Percentiles rank a stretch among this genome's conserved stretches.
phyloP scores from a whole-genome alignment of 805 yeast species.

The Zygotorulaspora florentina region DNA sequence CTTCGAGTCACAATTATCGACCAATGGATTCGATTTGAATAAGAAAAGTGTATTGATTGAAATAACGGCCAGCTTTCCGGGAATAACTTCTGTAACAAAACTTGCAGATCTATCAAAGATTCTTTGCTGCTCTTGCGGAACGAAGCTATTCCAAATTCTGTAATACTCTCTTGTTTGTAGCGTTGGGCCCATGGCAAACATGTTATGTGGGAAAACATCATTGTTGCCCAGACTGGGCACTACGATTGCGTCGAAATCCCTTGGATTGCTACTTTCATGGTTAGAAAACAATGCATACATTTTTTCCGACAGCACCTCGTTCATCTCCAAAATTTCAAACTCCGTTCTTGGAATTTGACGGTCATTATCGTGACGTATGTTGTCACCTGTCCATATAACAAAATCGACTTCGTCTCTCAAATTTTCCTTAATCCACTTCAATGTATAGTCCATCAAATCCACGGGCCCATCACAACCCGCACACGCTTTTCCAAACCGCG shows the following conservation, averaged over 20 bases:
- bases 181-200: slow-evolving; percentile 86
- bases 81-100: slow-evolving; percentile 72
- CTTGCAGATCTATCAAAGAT: slow-evolving; percentile 72
- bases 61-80: slow-evolving; percentile 69
- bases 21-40: slow-evolving; percentile 74
- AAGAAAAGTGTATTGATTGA: slow-evolving; percentile 75
- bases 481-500: slow-evolving; percentile 69
- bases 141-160: slow-evolving; percentile 65
- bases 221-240: slow-evolving; percentile 80
- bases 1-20: slow-evolving; percentile 68
- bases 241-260: slow-evolving; percentile 45
- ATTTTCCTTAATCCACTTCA: slow-evolving; percentile 62
- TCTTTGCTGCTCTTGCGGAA: slow-evolving; percentile 76
- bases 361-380: slow-evolving; percentile 80
- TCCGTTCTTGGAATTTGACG: slow-evolving; percentile 71
- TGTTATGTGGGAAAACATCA: slow-evolving; percentile 85
- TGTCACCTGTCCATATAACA: slow-evolving; percentile 89
- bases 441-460: slow-evolving; percentile 54
- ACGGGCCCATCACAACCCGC: slow-evolving; percentile 76
- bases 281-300: slow-evolving; percentile 53
- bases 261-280: slow-evolving; percentile 41
- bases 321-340: slow-evolving; percentile 63
- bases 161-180: slow-evolving; percentile 74
- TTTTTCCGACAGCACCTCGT: slow-evolving; percentile 49
- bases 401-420: slow-evolving; percentile 76